Evolutionary conservation across 2,329 filamentous ascomycete species (phyloP), one percentile per base, ranked within the genome.

Genomic region (Colletotrichum scovillei): DNA sequence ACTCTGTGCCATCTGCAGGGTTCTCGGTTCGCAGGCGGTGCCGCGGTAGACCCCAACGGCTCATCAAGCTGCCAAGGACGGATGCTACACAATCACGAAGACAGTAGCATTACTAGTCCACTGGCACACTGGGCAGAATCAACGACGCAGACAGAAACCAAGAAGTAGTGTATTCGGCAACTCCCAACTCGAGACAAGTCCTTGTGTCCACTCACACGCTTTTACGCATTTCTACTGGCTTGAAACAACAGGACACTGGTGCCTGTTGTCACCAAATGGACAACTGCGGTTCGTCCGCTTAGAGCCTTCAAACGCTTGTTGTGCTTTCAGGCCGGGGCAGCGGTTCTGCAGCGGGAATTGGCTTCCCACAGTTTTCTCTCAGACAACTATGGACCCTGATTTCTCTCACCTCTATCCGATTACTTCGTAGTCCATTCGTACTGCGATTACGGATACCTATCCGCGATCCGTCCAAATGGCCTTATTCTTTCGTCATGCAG

Each of bases 401-500:
- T 71, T 53, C 4, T 35, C 9, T n/a, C 11, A 22, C 19, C 19
- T n/a, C 42, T 19, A 49, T 49, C 32, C 32, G 11, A 12, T 12
- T 35, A 35, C 32, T 35, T 35, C 11, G 32, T 35, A n/a, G 24
- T 32, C 24, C 53, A n/a, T 9, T 14, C 16, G 24, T 32, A n/a
- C 42, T 32, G 22, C 22, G 12, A 49, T 42, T 26, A 28, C 62
- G 28, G 30, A 32, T 24, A 53, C 30, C 28, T 49, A 59, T 30
- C 28, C 16, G 58, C 42, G 11, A 56, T 73, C 30, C 58, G 22
- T 63, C 26, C 24, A 55, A 56, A 46, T 65, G 66, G 52, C 8
- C 59, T 69, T 63, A 42, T 60, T 73, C 24, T 69, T 64, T 70
- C 66, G 70, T 60, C 59, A 73, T 70, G 30, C 66, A 49, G 28